phyloP scores from a whole-genome alignment of 306 rosid genomes.

The Rosa multiflora region DNA sequence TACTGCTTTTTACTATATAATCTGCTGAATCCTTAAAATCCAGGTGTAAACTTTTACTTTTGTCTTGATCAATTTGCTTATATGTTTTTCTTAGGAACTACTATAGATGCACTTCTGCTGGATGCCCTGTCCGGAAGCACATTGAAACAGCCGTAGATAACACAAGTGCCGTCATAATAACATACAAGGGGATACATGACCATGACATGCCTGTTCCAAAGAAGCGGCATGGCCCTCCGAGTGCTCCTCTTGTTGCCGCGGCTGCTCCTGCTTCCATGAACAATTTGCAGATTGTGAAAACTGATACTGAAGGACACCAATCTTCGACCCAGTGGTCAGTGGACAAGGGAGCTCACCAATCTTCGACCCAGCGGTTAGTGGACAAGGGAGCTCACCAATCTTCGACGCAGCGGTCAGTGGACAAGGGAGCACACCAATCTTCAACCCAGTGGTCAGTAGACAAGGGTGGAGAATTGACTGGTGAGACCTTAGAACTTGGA shows the following conservation, averaged over 20 bases:
- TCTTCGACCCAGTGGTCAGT: slow-evolving; percentile 75
- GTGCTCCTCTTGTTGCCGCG: slow-evolving; percentile 81
- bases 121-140: slow-evolving; percentile 97
- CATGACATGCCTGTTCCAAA: slow-evolving; percentile 96
- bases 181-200: slow-evolving; percentile 92
- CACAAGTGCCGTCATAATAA: slow-evolving; percentile 65
- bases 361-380: slow-evolving; percentile 77
- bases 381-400: slow-evolving; percentile 55
- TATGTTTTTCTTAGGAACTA: slow-evolving; percentile 67
- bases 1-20: background rate
- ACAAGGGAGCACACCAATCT: slow-evolving; percentile 51
- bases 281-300: slow-evolving; percentile 43
- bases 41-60: background rate
- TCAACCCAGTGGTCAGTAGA: slow-evolving; percentile 89
- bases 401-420: slow-evolving; percentile 79
- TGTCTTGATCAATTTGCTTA: slow-evolving; percentile 26
- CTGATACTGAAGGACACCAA: slow-evolving; percentile 37
- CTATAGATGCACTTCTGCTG: slow-evolving; percentile 98
- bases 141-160: slow-evolving; percentile 77
- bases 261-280: slow-evolving; percentile 76
- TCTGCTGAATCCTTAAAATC: background rate
- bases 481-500: slow-evolving; percentile 92
- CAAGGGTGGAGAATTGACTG: slow-evolving; percentile 83
- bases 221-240: slow-evolving; percentile 85
- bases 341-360: slow-evolving; percentile 60